Evolutionary conservation across 306 rosid genomes (phyloP), one percentile per base, ranked within the genome.

Genomic region (Astragalus glycyphyllos): DNA sequence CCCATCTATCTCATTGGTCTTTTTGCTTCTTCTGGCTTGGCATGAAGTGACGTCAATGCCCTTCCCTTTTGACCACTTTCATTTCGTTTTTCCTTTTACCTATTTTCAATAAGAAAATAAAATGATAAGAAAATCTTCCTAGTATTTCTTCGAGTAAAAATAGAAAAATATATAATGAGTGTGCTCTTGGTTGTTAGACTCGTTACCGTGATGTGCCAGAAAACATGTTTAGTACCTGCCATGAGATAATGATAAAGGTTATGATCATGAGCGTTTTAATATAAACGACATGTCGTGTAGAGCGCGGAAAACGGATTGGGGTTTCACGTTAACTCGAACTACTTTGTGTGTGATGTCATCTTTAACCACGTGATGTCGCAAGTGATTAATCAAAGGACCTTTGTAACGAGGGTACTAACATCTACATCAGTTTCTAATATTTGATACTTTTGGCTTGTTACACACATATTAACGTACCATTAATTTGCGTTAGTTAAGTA

Each of bases 261-360:
- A 64, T 45, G 55, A 64, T 64, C 11, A 63, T 10, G 4, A 11
- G 31, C 0, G 4, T 66, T 49, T 65, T 13, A 4, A 2, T 50
- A 3, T 35, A 35, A 49, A 49, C 58, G 72, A 66, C 47, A 9
- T 66, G 59, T 66, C 72, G 11, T 66, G 11, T 9, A 48, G 47
- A 13, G 4, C 8, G 14, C 29, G 11, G 13, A 48, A 48, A 66
- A 48, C 16, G 10, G 8, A 20, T 11, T 68, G 73, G 4, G 12
- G 14, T 51, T 17, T 35, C 1, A 4, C 60, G 23, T 48, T 16
- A 17, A 8, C 6, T 35, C 40, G 40, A 5, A 35, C 40, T 35
- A 35, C 7, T 35, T 26, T 26, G 6, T 35, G 56, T 5, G 29
- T 50, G 56, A 49, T 14, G 26, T 16, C 56, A 49, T 14, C 4